phyloP scores from a whole-genome alignment of 352 stramenopile species.

The Phytophthora foliorum region DNA sequence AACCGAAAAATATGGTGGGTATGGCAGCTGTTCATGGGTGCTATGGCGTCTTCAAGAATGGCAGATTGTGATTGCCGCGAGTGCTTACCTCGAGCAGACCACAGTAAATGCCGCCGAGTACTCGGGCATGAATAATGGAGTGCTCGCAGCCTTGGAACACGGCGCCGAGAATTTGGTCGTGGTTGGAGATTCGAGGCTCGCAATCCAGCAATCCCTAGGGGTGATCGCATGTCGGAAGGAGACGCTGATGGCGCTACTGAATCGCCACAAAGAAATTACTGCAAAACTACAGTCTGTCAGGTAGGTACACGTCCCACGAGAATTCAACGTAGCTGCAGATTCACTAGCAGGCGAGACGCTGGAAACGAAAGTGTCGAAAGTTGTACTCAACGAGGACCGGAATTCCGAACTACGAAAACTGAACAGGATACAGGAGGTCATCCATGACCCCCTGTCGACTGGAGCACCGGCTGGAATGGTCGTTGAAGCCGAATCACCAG shows the following conservation, averaged over 20 bases:
- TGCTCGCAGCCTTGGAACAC: background rate
- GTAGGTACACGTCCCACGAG: slow-evolving; percentile 2
- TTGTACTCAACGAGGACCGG: background rate
- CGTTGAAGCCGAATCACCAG: background rate
- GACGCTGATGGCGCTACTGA: slow-evolving; percentile 7
- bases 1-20: background rate
- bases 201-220: slow-evolving; percentile 24
- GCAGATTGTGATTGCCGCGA: background rate
- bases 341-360: slow-evolving; percentile 2
- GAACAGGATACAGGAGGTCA: background rate
- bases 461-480: background rate
- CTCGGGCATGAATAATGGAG: slow-evolving; percentile 18
- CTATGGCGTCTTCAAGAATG: background rate
- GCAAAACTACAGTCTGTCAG: slow-evolving; percentile 1
- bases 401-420: background rate
- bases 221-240: slow-evolving; percentile 19
- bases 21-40: background rate
- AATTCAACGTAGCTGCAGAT: slow-evolving; percentile 5
- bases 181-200: slow-evolving; percentile 8
- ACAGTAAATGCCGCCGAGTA: slow-evolving; percentile 43
- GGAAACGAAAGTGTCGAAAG: background rate
- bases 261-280: slow-evolving; percentile 2
- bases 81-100: background rate
- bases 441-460: background rate
- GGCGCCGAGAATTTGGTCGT: slow-evolving; percentile 5